Conservation (phyloP, 2,329 filamentous ascomycete species). For the Dactylellina parvicollis region DNA sequence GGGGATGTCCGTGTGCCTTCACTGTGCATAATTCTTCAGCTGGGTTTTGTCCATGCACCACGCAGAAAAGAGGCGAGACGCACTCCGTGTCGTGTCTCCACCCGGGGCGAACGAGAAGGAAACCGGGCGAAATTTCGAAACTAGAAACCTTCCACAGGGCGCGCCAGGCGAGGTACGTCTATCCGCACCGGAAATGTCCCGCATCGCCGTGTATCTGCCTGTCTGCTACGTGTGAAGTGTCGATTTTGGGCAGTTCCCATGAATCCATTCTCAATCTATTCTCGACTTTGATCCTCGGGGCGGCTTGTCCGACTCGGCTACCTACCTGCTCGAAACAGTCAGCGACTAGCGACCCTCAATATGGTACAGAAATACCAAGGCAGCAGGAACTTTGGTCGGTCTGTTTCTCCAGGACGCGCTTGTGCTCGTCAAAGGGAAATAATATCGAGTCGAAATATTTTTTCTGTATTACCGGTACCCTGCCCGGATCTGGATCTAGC, state of each 20-base stretch:
- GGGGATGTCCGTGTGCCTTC: constrained; percentile 18
- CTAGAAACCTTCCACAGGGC: constrained; percentile 51
- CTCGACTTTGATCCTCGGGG: constrained; percentile 47
- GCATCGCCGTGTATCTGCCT: constrained; percentile 42
- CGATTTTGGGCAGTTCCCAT: constrained; percentile 48
- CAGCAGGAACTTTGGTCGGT: constrained; percentile 37
- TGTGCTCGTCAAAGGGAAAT: constrained; percentile 9
- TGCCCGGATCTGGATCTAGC: constrained; percentile 46
- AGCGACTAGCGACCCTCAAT: constrained; percentile 36
- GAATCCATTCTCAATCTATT: constrained; percentile 7
- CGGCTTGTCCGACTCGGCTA: constrained; percentile 54
- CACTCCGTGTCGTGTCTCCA: constrained; percentile 53
- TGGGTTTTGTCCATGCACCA: constrained; percentile 46
- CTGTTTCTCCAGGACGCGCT: constrained; percentile 40
- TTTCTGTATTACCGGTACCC: constrained; percentile 22
- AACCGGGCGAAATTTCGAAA: constrained; percentile 49
- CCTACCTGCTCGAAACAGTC: constrained; percentile 49
- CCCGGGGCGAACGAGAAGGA: constrained; percentile 46
- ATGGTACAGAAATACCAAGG: constrained; percentile 36
- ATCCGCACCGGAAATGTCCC: constrained; percentile 43
- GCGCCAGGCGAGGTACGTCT: constrained; percentile 48
- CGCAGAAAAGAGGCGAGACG: constrained; percentile 47
- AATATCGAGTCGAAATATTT: constrained; percentile 19
- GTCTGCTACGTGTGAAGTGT: constrained; percentile 49
- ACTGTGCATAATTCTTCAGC: constrained; percentile 50